Percentiles rank a stretch among this genome's conserved stretches.
These are phyloP conservation scores for Picochlorum sp. DNA, from an alignment of 139 green algal genomes.

Conservation along the genomic window DNA sequence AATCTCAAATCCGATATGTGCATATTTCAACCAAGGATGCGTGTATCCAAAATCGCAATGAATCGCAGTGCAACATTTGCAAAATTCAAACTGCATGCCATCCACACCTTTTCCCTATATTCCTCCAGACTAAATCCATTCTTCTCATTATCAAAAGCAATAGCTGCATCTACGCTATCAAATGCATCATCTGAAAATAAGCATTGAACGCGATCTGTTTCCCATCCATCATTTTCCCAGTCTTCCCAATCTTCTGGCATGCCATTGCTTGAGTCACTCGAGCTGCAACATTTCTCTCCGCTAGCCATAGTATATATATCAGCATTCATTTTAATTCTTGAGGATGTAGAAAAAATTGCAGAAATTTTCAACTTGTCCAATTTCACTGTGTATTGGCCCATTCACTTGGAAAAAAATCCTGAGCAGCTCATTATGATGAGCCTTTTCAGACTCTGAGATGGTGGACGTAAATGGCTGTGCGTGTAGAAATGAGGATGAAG, in stretches of 20 bases:
- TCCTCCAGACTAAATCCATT: constrained; percentile 35
- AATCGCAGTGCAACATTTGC: not conserved
- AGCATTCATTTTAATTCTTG: too few relatives aligned
- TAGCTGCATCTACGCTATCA: constrained; percentile 36
- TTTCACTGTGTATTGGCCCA: too few relatives aligned
- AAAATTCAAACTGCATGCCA: not conserved
- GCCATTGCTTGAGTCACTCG: not conserved
- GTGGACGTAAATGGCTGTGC: too few relatives aligned
- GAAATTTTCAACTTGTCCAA: too few relatives aligned
- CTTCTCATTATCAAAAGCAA: constrained; percentile 39
- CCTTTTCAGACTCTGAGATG: too few relatives aligned
- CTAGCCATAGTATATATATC: too few relatives aligned
- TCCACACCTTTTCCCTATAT: constrained; percentile 1
- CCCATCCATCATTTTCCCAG: constrained; percentile 35
- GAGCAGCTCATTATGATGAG: too few relatives aligned
- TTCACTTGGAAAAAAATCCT: too few relatives aligned
- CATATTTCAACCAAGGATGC: not conserved
- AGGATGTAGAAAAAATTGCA: too few relatives aligned
- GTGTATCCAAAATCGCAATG: not conserved
- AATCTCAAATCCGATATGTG: too few relatives aligned
- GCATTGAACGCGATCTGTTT: constrained; percentile 36
- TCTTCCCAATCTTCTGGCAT: constrained; percentile 6
- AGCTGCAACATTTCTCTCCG: too few relatives aligned
- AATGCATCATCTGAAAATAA: constrained; percentile 45
- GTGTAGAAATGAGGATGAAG: too few relatives aligned